Base-by-base conservation (phyloP, 1,284 basidiomycete species). In the Moniliophthora roreri region DNA sequence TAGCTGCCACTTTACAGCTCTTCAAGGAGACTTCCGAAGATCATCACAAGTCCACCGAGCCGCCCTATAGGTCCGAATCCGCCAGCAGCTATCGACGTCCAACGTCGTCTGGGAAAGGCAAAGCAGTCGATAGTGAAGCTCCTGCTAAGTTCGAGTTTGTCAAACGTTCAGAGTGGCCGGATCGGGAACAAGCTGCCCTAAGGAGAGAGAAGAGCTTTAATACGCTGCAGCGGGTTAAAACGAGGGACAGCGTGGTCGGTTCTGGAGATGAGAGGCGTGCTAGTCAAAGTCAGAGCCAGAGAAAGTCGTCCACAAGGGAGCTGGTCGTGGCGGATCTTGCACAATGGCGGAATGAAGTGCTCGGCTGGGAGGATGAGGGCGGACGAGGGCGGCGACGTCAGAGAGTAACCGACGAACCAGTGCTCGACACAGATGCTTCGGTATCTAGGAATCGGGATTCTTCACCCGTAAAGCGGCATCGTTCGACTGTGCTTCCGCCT, bases 161-260 rank as follows among this genome's bases (percentile, higher is more conserved):
- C 46, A 89, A 89, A 62, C 81, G 89, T 49, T 84, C 88, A 13
- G 88, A 89, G 60, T 91, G 88, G 88, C 85, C 86, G 2, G 87
- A 88, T 66, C 81, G 85, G 39, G 87, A 88, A 68, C 73, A 80
- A 3, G 84, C 82, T 54, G 84, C 82, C 23, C 71, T 82, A 46
- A 75, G 86, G 53, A 74, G 87, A 58, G 84, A 89, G 65, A 81
- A 77, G 66, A 87, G 85, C 64, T 73, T 77, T 38, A 80, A 81
- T 20, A 74, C 75, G 4, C 66, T 86, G 56, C 82, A 85, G 52
- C 75, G 79, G 42, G 75, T 77, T 18, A 73, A 71, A 61, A 79
- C 78, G 16, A 73, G 77, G 57, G 84, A 85, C 48, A 75, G 60
- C 40, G 50, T 69, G 54, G 58, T 61, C 3, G 70, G 66, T 52